Evolutionary conservation across 305 asterid genomes (phyloP).

Genomic region (Solanum hybrid): DNA sequence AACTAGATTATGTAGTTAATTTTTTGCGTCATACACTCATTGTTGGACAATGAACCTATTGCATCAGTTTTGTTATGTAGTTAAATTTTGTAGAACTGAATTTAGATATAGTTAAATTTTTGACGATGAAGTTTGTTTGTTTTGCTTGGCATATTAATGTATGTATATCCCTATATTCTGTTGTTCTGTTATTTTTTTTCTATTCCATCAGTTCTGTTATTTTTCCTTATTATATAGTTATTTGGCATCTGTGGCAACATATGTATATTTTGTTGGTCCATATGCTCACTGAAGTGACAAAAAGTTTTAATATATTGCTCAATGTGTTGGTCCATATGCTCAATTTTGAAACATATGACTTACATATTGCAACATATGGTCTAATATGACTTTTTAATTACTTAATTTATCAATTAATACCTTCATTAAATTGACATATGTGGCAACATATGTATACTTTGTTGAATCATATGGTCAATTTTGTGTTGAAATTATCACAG

Average conservation of each 20-base stretch:
- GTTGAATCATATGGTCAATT: neutral
- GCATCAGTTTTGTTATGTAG: neutral
- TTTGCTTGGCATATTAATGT: neutral
- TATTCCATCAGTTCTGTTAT: too few relatives aligned
- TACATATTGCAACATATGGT: neutral
- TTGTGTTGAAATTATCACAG: neutral
- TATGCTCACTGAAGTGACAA: neutral
- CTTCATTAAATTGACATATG: neutral
- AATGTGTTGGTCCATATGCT: neutral
- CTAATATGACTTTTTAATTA: too few relatives aligned
- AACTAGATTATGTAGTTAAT: neutral
- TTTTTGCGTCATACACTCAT: neutral
- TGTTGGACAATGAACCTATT: neutral
- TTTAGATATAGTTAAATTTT: neutral
- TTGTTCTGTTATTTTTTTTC: neutral
- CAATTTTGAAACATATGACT: neutral
- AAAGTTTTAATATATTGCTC: neutral
- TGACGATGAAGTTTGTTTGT: neutral
- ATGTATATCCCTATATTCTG: neutral
- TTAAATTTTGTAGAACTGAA: neutral
- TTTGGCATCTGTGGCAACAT: neutral
- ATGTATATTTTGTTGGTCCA: neutral
- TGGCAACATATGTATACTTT: neutral
- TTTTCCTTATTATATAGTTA: too few relatives aligned
- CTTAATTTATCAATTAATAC: neutral